phyloP scores from a whole-genome alignment of 2,329 filamentous ascomycete species.

The Penicillium sp. region DNA sequence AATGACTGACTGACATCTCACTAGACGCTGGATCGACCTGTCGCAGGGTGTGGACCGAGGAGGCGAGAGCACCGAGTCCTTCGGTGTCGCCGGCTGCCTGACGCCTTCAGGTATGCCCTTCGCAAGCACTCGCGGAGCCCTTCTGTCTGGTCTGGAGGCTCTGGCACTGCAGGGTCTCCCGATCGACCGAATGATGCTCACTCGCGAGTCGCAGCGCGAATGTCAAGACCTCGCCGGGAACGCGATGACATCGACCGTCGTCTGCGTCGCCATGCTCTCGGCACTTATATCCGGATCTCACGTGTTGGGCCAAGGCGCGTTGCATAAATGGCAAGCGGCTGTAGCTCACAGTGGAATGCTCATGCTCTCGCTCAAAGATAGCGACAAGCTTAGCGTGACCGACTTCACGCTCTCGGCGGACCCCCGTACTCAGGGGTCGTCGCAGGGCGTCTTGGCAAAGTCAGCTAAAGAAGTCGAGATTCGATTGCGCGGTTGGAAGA shows the following conservation, averaged over 20 bases:
- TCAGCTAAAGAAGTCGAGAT: background rate
- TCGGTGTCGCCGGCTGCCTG: conserved; percentile 61
- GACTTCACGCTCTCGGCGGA: background rate
- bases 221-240: conserved; percentile 69
- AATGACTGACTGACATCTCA: conserved; percentile 3
- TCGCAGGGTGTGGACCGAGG: conserved; percentile 67
- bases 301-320: conserved; percentile 16
- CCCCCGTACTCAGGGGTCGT: too few species aligned
- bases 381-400: background rate
- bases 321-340: background rate
- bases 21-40: conserved; percentile 51
- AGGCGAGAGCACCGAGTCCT: conserved; percentile 37
- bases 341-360: background rate
- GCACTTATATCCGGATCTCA: conserved; percentile 47
- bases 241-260: conserved; percentile 70
- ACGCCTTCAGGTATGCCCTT: conserved; percentile 61
- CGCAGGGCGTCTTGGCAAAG: background rate
- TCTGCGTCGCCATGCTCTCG: conserved; percentile 57
- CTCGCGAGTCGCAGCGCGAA: conserved; percentile 55
- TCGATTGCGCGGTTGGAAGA: background rate
- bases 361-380: background rate
- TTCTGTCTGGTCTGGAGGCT: conserved; percentile 57
- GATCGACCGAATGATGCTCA: conserved; percentile 56
- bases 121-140: conserved; percentile 54
- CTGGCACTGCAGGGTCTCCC: conserved; percentile 65